These are phyloP conservation scores for Aspergillus olivimuriae DNA, from an alignment of 495 filamentous ascomycete species.

Conservation along the genomic window DNA sequence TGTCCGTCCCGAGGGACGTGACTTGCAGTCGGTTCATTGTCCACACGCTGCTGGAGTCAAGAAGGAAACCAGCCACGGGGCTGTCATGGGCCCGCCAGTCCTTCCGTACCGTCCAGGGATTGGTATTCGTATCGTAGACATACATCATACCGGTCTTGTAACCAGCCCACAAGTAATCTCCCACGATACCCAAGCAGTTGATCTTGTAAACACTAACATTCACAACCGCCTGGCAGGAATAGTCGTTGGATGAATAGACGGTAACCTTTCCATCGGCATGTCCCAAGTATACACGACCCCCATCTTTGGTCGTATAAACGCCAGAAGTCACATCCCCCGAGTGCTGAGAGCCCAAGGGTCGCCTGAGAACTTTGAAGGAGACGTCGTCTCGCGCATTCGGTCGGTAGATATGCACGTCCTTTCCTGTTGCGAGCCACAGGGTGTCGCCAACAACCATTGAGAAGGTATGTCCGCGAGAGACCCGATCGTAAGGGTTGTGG, in stretches of 20 bases:
- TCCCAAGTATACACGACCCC: constrained; percentile 81
- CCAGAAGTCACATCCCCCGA: constrained; percentile 88
- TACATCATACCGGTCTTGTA: constrained; percentile 95
- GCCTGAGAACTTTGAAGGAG: constrained; percentile 64
- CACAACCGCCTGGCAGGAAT: constrained; percentile 66
- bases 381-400: constrained; percentile 60
- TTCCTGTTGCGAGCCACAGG: constrained; percentile 85
- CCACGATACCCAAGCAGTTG: constrained; percentile 77
- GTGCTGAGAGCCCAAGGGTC: constrained; percentile 58
- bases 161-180: constrained; percentile 83
- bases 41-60: constrained; percentile 80
- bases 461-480: constrained; percentile 78
- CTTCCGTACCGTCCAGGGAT: constrained; percentile 85
- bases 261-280: constrained; percentile 92
- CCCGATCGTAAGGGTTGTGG: constrained; percentile 58
- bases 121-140: constrained; percentile 76
- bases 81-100: constrained; percentile 89
- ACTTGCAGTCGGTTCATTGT: constrained; percentile 81
- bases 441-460: constrained; percentile 74
- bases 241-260: constrained; percentile 73
- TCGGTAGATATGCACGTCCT: constrained; percentile 77
- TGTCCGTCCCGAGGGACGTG: constrained; percentile 82
- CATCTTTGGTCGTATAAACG: constrained; percentile 62
- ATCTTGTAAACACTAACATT: constrained; percentile 93
- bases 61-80: constrained; percentile 67